Conservation (phyloP, 768 basidiomycete species). For the Collybia mongolica region DNA sequence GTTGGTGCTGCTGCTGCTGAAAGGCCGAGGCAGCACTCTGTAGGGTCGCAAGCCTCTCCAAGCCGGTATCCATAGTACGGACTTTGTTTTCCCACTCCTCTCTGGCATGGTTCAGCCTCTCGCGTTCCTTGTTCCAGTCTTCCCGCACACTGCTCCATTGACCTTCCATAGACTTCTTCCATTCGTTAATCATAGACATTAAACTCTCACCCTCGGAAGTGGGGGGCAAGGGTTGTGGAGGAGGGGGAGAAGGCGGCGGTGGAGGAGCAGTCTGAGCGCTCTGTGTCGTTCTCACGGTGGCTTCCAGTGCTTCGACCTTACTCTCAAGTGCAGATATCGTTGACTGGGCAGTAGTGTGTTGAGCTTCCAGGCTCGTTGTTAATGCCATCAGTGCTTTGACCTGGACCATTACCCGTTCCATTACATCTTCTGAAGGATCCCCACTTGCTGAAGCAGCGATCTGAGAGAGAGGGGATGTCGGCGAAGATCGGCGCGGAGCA, state of each 20-base stretch:
- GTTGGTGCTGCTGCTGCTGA: slow-evolving; percentile 27
- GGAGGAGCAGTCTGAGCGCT: slow-evolving; percentile 5
- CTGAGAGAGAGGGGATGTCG: slow-evolving; percentile 25
- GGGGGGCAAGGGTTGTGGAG: background rate
- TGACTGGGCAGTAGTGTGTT: slow-evolving; percentile 75
- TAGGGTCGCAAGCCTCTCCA: slow-evolving; percentile 36
- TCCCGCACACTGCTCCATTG: slow-evolving; percentile 77
- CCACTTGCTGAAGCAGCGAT: slow-evolving; percentile 12
- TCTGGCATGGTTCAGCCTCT: slow-evolving; percentile 66
- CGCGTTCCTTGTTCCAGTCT: slow-evolving; percentile 82
- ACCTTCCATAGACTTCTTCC: slow-evolving; percentile 79
- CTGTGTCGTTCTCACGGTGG: slow-evolving; percentile 47
- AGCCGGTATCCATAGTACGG: slow-evolving; percentile 48
- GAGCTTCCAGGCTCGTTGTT: slow-evolving; percentile 69
- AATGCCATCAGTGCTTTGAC: slow-evolving; percentile 75
- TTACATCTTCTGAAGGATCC: slow-evolving; percentile 48
- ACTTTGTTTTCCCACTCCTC: slow-evolving; percentile 79
- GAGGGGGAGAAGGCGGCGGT: background rate
- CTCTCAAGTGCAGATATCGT: slow-evolving; percentile 68
- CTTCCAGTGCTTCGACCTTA: slow-evolving; percentile 71
- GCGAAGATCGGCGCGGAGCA: slow-evolving; percentile 20
- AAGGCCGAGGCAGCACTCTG: slow-evolving; percentile 29
- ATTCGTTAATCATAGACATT: slow-evolving; percentile 57
- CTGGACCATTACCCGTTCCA: slow-evolving; percentile 66
- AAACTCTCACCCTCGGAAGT: slow-evolving; percentile 42